phyloP scores from a whole-genome alignment of 768 basidiomycete species.

The Collybia sp. region DNA sequence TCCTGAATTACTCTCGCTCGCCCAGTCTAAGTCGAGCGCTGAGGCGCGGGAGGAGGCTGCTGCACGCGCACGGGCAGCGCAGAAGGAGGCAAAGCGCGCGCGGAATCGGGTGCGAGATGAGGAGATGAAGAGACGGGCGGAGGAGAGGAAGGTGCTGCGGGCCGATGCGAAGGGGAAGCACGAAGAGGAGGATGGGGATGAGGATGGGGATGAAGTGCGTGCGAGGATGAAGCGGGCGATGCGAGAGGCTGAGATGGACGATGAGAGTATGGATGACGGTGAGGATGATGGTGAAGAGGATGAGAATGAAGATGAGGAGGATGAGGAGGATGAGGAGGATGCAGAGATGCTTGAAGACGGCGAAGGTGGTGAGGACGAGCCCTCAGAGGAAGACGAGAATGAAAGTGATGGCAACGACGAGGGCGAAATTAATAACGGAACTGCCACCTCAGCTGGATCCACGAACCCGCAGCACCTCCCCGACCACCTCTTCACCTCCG shows the following conservation, averaged over 20 bases:
- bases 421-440: slow-evolving; percentile 15
- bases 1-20: slow-evolving; percentile 15
- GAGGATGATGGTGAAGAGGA: slow-evolving; percentile 18
- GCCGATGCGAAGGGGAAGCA: background rate
- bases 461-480: slow-evolving; percentile 49
- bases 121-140: slow-evolving; percentile 14
- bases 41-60: slow-evolving; percentile 10
- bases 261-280: slow-evolving; percentile 6
- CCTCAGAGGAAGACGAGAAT: slow-evolving; percentile 16
- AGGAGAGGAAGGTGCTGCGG: slow-evolving; percentile 10
- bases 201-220: slow-evolving; percentile 4
- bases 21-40: slow-evolving; percentile 12
- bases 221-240: slow-evolving; percentile 14
- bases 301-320: slow-evolving; percentile 21
- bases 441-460: slow-evolving; percentile 13
- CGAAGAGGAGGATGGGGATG: slow-evolving; percentile 1
- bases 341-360: slow-evolving; percentile 16
- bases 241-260: slow-evolving; percentile 8
- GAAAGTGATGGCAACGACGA: slow-evolving; percentile 15
- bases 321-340: slow-evolving; percentile 16
- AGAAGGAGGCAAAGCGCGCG: slow-evolving; percentile 11
- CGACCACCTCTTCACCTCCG: slow-evolving; percentile 59
- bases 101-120: slow-evolving; percentile 13
- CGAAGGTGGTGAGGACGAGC: slow-evolving; percentile 17
- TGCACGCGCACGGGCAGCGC: slow-evolving; percentile 9